Percentiles rank a stretch among this genome's conserved stretches.
Conservation (phyloP, 1,284 basidiomycete genomes). For the Pseudozyma pruni region DNA sequence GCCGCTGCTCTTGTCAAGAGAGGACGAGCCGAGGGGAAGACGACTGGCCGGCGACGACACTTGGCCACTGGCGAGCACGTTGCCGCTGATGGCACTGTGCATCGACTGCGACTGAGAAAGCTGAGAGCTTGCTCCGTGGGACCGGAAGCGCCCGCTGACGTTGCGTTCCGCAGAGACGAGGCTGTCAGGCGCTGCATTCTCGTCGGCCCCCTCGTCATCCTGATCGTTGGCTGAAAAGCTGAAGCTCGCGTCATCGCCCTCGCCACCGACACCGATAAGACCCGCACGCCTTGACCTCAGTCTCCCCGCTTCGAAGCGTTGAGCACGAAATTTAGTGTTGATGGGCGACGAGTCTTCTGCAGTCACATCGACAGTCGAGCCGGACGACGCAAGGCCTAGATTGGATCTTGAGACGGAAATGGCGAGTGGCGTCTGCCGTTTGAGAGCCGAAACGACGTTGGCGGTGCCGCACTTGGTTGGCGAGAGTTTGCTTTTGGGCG, state of each 20-base stretch:
- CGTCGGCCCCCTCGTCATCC: slow-evolving; percentile 25
- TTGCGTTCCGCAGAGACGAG: slow-evolving; percentile 9
- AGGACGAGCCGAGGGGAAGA: slow-evolving; percentile 1
- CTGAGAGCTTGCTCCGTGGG: slow-evolving; percentile 14
- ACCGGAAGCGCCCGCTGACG: slow-evolving; percentile 18
- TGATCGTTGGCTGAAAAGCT: slow-evolving; percentile 5
- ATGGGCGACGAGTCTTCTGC: slow-evolving; percentile 23
- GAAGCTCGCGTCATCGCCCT: slow-evolving; percentile 16
- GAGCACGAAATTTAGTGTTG: slow-evolving; percentile 27
- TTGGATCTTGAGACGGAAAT: slow-evolving; percentile 38
- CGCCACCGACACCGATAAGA: slow-evolving; percentile 25
- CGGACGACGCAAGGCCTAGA: slow-evolving; percentile 17
- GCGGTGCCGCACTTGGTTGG: slow-evolving; percentile 19
- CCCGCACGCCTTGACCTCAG: slow-evolving; percentile 28
- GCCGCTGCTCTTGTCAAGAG: slow-evolving; percentile 1
- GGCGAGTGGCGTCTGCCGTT: slow-evolving; percentile 21
- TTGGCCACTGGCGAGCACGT: slow-evolving; percentile 15
- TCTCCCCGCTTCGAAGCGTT: slow-evolving; percentile 26
- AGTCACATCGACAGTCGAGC: not conserved
- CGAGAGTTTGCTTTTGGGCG: slow-evolving; percentile 24
- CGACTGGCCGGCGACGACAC: slow-evolving; percentile 4
- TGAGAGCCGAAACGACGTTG: slow-evolving; percentile 15
- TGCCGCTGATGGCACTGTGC: slow-evolving; percentile 14
- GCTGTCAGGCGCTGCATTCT: slow-evolving; percentile 29
- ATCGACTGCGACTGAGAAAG: slow-evolving; percentile 28